phyloP scores from a whole-genome alignment of 176 grass and related monocot species.

The Oryza coarctata region DNA sequence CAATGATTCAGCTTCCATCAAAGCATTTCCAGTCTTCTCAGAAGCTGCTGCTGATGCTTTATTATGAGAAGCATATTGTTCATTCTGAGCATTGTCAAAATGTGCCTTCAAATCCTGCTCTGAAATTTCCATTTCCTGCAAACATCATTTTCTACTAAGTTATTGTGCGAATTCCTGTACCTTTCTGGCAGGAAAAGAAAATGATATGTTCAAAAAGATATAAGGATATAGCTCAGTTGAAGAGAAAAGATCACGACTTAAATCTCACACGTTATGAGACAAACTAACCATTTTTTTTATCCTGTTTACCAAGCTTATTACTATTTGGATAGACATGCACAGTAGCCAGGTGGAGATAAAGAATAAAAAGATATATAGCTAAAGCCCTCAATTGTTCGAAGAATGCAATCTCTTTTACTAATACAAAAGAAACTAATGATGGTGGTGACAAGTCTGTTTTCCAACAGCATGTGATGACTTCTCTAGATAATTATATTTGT shows the following conservation, averaged over 20 bases:
- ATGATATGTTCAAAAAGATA: neutral
- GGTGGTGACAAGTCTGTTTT: neutral
- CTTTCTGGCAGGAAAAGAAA: neutral
- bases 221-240: neutral
- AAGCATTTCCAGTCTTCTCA: slow-evolving; percentile 45
- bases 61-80: slow-evolving; percentile 44
- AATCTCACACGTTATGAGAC: neutral
- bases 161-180: neutral
- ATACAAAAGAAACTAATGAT: neutral
- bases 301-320: neutral
- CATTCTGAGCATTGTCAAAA: slow-evolving; percentile 57
- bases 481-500: neutral
- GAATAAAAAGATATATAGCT: neutral
- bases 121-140: slow-evolving; percentile 61
- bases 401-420: neutral
- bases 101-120: slow-evolving; percentile 64
- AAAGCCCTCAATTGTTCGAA: neutral
- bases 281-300: neutral
- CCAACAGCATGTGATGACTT: neutral
- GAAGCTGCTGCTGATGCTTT: slow-evolving; percentile 47
- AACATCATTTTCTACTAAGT: neutral
- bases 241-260: neutral
- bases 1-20: slow-evolving; percentile 51
- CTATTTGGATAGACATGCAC: neutral
- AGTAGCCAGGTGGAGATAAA: neutral